phyloP scores from a whole-genome alignment of 306 rosid genomes.

The Sphenostylis stenocarpa region DNA sequence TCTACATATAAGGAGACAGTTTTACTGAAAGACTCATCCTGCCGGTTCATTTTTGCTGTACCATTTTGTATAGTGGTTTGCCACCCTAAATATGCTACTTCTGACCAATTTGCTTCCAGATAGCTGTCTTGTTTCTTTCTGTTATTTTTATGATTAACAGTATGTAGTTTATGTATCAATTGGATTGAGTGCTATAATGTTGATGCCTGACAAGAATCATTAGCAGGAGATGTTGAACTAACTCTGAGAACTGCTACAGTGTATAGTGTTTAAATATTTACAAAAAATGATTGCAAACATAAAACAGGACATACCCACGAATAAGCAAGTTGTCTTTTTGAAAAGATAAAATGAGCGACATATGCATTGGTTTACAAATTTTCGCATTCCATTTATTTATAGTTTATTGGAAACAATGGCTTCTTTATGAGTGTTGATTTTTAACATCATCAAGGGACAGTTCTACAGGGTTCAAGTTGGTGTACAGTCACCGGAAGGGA shows the following conservation, averaged over 20 bases:
- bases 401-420: slow-evolving; percentile 15
- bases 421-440: slow-evolving; percentile 35
- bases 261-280: slow-evolving; percentile 1
- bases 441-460: slow-evolving; percentile 83
- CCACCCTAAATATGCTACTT: not conserved
- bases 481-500: slow-evolving; percentile 86
- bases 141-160: not conserved
- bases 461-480: slow-evolving; percentile 99
- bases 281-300: not conserved
- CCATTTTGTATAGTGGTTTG: slow-evolving; percentile 9
- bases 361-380: not conserved
- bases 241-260: not conserved
- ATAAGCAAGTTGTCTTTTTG: not conserved
- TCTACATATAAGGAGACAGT: not conserved
- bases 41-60: not conserved
- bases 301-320: not conserved
- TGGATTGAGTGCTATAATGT: not conserved
- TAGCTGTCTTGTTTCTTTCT: not conserved
- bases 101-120: slow-evolving; percentile 2
- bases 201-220: not conserved
- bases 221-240: not conserved
- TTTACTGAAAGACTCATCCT: not conserved
- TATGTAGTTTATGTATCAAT: not conserved
- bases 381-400: slow-evolving; percentile 7
- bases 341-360: slow-evolving; percentile 1